phyloP scores from a whole-genome alignment of 768 basidiomycete genomes.

The Termitomyces sp. region DNA sequence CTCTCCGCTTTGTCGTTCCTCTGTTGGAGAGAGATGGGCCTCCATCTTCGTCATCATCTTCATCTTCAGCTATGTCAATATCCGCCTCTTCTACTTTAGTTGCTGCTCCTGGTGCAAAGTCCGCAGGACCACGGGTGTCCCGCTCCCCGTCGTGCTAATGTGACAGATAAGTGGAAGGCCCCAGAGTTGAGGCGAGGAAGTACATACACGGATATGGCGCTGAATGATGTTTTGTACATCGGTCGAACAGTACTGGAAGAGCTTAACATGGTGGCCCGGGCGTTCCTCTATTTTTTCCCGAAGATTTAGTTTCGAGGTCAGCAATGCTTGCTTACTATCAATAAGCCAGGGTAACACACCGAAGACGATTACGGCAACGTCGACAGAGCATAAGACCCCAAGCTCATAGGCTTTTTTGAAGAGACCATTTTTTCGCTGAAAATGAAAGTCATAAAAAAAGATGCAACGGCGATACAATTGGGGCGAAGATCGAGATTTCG shows the following conservation, averaged over 20 bases:
- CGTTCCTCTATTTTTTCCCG: slow-evolving; percentile 63
- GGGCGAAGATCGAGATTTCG: slow-evolving; percentile 38
- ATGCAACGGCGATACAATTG: slow-evolving; percentile 27
- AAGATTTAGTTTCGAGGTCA: slow-evolving; percentile 32
- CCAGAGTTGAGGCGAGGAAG: slow-evolving; percentile 7
- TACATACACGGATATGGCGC: slow-evolving; percentile 53
- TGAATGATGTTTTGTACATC: slow-evolving; percentile 71
- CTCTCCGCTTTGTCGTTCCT: slow-evolving; percentile 5
- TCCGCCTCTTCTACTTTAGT: slow-evolving; percentile 34
- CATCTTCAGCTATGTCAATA: slow-evolving; percentile 33
- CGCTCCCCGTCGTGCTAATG: slow-evolving; percentile 48
- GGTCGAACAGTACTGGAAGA: slow-evolving; percentile 78
- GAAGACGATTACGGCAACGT: slow-evolving; percentile 87
- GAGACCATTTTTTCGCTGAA: slow-evolving; percentile 82
- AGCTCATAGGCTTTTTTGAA: slow-evolving; percentile 94
- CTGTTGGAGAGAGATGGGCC: neutral
- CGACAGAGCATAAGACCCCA: slow-evolving; percentile 84
- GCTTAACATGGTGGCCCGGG: slow-evolving; percentile 74
- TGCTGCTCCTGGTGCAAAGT: slow-evolving; percentile 39
- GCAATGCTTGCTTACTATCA: neutral
- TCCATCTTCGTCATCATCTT: slow-evolving; percentile 25
- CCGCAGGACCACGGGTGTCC: slow-evolving; percentile 44
- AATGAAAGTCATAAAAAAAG: slow-evolving; percentile 10
- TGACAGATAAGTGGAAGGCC: neutral
- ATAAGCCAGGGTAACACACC: slow-evolving; percentile 29